Conservation (phyloP, 2,329 filamentous ascomycete species). For the Fusarium camptoceras region DNA sequence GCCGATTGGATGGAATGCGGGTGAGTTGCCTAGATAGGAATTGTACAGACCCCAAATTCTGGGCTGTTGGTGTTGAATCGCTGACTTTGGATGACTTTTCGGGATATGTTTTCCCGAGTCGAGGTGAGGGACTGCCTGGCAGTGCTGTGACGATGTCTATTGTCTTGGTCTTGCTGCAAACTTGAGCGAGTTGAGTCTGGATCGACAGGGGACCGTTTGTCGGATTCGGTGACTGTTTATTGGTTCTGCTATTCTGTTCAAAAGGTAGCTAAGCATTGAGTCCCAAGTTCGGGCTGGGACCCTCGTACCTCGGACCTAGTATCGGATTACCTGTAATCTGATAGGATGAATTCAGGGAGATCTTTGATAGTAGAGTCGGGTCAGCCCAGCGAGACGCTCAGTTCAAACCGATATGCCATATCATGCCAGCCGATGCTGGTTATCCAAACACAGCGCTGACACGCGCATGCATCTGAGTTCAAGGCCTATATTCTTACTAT, state of each 20-base stretch:
- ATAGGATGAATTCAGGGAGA: neutral
- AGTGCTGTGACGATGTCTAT: neutral
- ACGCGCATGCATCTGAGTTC: neutral
- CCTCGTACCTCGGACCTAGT: no score
- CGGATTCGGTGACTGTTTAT: neutral
- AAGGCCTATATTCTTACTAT: neutral
- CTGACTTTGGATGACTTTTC: neutral
- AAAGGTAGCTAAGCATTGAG: no score
- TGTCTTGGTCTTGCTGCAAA: neutral
- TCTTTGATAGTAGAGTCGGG: neutral
- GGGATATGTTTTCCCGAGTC: neutral
- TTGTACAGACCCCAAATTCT: neutral
- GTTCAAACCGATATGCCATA: neutral
- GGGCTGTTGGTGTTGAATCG: neutral
- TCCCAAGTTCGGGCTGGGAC: no score
- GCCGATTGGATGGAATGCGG: neutral
- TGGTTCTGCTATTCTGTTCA: neutral
- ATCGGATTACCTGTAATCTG: neutral
- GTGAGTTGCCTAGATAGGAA: neutral
- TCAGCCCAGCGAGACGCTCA: neutral
- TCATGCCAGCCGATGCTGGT: neutral
- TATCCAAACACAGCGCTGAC: neutral
- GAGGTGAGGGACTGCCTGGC: fast-evolving
- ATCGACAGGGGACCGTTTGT: neutral
- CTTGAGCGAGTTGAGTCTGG: neutral